A percentile compares a stretch with the other conserved stretches of the same genome.
Conservation (phyloP, 371 early-diverging fungal genomes). For the Rhizomucor pusillus region DNA sequence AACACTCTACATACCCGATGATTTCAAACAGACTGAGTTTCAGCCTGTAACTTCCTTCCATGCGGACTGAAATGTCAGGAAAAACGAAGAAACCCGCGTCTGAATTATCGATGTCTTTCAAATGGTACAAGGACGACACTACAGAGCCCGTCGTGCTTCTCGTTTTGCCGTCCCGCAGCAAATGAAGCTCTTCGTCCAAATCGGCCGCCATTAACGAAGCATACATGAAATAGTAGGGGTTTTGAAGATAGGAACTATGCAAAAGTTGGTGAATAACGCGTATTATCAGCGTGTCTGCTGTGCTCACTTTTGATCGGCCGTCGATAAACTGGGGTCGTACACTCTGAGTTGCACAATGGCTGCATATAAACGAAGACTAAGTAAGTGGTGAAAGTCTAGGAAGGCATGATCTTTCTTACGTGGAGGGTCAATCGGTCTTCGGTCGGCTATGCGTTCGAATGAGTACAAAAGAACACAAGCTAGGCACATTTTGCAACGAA, state of each 20-base stretch:
- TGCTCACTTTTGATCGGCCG: no score
- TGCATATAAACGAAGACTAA: no score
- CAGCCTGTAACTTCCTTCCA: slow-evolving; percentile 85
- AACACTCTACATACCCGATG: slow-evolving; percentile 48
- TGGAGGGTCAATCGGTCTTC: slow-evolving; percentile 49
- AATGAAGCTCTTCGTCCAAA: slow-evolving; percentile 65
- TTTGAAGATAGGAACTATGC: slow-evolving; percentile 32
- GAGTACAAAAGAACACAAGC: no score
- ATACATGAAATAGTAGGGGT: slow-evolving; percentile 22
- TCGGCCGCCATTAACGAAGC: no score
- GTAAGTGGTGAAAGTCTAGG: no score
- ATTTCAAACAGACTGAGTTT: slow-evolving; percentile 90
- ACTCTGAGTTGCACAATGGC: no score
- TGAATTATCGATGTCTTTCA: slow-evolving; percentile 53
- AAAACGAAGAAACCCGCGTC: slow-evolving; percentile 95
- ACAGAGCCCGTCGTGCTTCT: no score
- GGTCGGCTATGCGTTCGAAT: slow-evolving; percentile 32
- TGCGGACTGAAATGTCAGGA: slow-evolving; percentile 87
- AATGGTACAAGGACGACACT: no score
- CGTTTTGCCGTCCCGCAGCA: no score
- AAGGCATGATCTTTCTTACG: slow-evolving; percentile 11
- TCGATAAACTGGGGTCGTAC: no score
- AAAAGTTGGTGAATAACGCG: slow-evolving; percentile 11
- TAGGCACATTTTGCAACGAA: slow-evolving; percentile 12
- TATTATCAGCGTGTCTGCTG: not conserved